Evolutionary conservation across 495 filamentous ascomycete species (phyloP).

Genomic region (Neurospora sp.): DNA sequence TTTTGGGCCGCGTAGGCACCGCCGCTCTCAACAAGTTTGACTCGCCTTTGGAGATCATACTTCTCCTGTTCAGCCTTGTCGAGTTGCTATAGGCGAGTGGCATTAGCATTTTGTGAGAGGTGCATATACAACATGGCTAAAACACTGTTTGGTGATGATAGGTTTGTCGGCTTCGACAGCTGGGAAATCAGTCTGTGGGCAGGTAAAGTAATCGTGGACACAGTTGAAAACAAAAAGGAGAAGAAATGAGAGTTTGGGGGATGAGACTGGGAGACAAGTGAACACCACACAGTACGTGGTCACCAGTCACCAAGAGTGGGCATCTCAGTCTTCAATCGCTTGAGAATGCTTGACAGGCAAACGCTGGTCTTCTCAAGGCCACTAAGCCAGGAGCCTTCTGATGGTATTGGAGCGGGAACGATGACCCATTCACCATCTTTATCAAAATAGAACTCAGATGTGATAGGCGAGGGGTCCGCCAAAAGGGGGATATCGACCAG

Average conservation of each 20-base stretch:
- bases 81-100: slow-evolving; percentile 29
- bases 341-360: not conserved
- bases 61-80: slow-evolving; percentile 40
- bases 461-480: not conserved
- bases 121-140: not conserved
- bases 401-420: not conserved
- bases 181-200: not conserved
- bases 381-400: not conserved
- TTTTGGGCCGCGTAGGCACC: slow-evolving; percentile 36
- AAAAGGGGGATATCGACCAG: not conserved
- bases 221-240: not conserved
- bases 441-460: not conserved
- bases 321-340: not conserved
- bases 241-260: not conserved
- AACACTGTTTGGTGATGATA: not conserved
- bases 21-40: slow-evolving; percentile 36
- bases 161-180: not conserved
- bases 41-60: slow-evolving; percentile 35
- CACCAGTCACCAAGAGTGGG: not conserved
- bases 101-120: slow-evolving; percentile 1
- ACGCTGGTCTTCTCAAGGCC: not conserved
- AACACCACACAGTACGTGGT: not conserved
- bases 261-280: not conserved
- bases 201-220: not conserved
- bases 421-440: not conserved